phyloP scores from a whole-genome alignment of 176 grass and related monocot species.

The Triticum timopheevii region DNA sequence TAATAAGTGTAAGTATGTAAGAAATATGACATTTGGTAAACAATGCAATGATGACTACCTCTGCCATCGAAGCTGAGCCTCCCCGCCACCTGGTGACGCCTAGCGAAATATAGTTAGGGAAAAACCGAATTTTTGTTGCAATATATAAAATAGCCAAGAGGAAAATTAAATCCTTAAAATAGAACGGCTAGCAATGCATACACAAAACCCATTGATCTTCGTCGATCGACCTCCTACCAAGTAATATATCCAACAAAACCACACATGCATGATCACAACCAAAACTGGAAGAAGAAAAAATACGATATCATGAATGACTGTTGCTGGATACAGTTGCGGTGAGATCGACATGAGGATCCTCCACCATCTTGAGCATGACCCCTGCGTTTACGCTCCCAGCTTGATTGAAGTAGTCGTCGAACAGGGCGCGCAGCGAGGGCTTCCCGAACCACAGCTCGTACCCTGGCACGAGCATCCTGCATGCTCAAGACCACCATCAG shows the following conservation, averaged over 20 bases:
- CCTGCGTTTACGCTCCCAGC: background rate
- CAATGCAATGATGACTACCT: background rate
- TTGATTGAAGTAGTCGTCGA: background rate
- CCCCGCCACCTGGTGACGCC: background rate
- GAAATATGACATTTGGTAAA: background rate
- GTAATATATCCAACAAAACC: too few species aligned
- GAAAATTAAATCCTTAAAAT: background rate
- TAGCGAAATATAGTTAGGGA: background rate
- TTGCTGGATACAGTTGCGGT: background rate
- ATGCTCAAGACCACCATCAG: background rate
- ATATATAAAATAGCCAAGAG: background rate
- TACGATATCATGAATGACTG: background rate
- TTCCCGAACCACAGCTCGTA: background rate
- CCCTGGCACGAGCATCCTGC: background rate
- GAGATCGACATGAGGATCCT: background rate
- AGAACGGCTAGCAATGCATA: background rate
- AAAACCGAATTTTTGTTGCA: background rate
- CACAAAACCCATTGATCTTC: background rate
- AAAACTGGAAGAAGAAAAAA: background rate
- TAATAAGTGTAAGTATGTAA: too few species aligned
- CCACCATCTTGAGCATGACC: background rate
- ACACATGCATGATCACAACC: background rate
- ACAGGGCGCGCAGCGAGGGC: background rate
- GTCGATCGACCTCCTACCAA: background rate
- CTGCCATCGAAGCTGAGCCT: slow-evolving; percentile 9